phyloP scores from a whole-genome alignment of 148 eudicot genomes.

The Vaccinium macrocarpon region DNA sequence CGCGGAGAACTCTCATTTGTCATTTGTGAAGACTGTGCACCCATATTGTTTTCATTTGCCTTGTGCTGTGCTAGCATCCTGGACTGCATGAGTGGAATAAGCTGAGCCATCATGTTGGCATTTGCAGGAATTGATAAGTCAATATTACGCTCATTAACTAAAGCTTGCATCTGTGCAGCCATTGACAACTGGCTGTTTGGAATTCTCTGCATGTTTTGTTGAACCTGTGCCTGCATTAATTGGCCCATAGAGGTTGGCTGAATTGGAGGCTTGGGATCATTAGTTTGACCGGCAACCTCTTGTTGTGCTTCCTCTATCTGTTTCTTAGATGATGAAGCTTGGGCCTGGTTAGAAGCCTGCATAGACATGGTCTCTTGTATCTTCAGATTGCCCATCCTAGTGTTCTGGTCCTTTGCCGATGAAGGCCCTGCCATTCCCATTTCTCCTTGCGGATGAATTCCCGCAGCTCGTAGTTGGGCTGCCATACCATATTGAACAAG shows the following conservation, averaged over 20 bases:
- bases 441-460: conserved; percentile 65
- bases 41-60: conserved; percentile 57
- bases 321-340: conserved; percentile 60
- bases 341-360: conserved; percentile 58
- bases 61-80: conserved; percentile 73
- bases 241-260: conserved; percentile 55
- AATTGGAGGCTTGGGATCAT: conserved; percentile 47
- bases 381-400: conserved; percentile 40
- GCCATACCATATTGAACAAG: conserved; percentile 23
- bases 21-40: conserved; percentile 48
- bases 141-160: conserved; percentile 82
- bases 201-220: conserved; percentile 52
- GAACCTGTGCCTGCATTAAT: conserved; percentile 45
- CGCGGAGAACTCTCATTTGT: conserved; percentile 76
- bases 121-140: conserved; percentile 81
- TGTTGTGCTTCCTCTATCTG: conserved; percentile 47
- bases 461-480: conserved; percentile 63
- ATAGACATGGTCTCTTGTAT: conserved; percentile 49
- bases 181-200: conserved; percentile 52
- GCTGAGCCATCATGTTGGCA: conserved; percentile 77
- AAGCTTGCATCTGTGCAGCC: conserved; percentile 84
- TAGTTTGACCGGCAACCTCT: conserved; percentile 49
- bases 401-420: conserved; percentile 58
- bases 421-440: conserved; percentile 52
- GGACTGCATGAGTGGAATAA: conserved; percentile 81